Conservation (phyloP, 345 rosid species). For the Linum lewisii region DNA sequence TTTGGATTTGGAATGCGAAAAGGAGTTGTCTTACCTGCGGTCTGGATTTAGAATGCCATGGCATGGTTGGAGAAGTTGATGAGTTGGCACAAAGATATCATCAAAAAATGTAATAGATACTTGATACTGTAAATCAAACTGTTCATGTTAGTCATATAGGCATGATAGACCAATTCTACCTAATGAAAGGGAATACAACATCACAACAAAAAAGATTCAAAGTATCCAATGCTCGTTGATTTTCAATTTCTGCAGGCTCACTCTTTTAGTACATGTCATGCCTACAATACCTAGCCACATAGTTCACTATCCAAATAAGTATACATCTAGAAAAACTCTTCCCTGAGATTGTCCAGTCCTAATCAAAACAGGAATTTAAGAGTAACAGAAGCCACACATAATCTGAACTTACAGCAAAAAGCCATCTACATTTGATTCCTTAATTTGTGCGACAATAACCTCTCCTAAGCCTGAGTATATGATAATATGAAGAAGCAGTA, state of each 20-base stretch:
- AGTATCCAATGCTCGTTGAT: too few relatives aligned
- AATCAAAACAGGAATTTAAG: too few relatives aligned
- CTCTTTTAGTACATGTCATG: too few relatives aligned
- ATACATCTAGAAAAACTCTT: too few relatives aligned
- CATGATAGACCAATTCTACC: not conserved
- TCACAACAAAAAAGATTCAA: too few relatives aligned
- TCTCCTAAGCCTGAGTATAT: too few relatives aligned
- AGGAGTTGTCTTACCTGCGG: slow-evolving; percentile 29
- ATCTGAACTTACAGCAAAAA: slow-evolving; percentile 57
- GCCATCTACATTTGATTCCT: slow-evolving; percentile 58
- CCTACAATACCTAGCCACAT: too few relatives aligned
- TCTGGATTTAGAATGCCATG: slow-evolving; percentile 39
- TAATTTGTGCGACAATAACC: slow-evolving; percentile 60
- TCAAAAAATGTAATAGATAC: slow-evolving; percentile 89
- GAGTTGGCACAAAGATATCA: slow-evolving; percentile 55
- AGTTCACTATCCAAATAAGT: too few relatives aligned
- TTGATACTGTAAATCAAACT: slow-evolving; percentile 43
- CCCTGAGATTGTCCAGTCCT: too few relatives aligned
- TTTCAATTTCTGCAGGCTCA: too few relatives aligned
- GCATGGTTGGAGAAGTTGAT: slow-evolving; percentile 48
- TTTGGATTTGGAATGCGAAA: not conserved
- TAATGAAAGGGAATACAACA: too few relatives aligned
- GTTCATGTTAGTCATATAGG: slow-evolving; percentile 9
- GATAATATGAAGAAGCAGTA: too few relatives aligned
- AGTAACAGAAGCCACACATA: not conserved